A percentile compares a stretch with the other conserved stretches of the same genome.
These are phyloP conservation scores for Effrenium voratum DNA, from an alignment of 73 alveolate species.

Conservation along the genomic window DNA sequence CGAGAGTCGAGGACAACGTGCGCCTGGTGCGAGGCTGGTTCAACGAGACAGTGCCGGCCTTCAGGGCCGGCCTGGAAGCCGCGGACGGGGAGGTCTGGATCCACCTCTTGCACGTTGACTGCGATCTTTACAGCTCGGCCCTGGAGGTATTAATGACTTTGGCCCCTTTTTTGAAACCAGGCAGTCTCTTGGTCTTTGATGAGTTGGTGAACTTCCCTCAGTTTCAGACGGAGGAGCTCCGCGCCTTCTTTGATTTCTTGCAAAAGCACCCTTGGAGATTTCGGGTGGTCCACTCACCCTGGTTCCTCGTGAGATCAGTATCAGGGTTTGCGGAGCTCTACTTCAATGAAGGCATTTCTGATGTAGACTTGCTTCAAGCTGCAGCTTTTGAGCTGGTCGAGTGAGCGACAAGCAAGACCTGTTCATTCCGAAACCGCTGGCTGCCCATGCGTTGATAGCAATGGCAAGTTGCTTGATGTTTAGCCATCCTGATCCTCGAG, in stretches of 20 bases:
- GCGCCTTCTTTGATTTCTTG: conserved; percentile 16
- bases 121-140: conserved; percentile 26
- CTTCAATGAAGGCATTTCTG: not conserved
- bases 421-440: no score
- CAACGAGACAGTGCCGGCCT: conserved; percentile 32
- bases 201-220: conserved; percentile 32
- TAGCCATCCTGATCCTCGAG: no score
- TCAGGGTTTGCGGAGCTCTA: not conserved
- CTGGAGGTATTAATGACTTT: conserved; percentile 6
- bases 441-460: no score
- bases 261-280: not conserved
- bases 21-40: conserved; percentile 19
- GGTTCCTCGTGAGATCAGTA: not conserved
- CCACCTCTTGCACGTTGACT: conserved; percentile 18
- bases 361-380: conserved; percentile 8
- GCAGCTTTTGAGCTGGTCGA: not conserved
- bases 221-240: conserved; percentile 1
- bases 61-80: conserved; percentile 12
- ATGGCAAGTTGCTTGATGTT: no score
- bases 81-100: not conserved
- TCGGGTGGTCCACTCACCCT: conserved; percentile 9
- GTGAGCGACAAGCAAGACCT: no score
- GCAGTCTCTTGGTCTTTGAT: conserved; percentile 11
- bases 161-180: conserved; percentile 7
- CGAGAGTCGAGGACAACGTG: conserved; percentile 1